Base-by-base conservation (phyloP, 2,329 filamentous ascomycete genomes). In the Arthrobotrys entomopaga region DNA sequence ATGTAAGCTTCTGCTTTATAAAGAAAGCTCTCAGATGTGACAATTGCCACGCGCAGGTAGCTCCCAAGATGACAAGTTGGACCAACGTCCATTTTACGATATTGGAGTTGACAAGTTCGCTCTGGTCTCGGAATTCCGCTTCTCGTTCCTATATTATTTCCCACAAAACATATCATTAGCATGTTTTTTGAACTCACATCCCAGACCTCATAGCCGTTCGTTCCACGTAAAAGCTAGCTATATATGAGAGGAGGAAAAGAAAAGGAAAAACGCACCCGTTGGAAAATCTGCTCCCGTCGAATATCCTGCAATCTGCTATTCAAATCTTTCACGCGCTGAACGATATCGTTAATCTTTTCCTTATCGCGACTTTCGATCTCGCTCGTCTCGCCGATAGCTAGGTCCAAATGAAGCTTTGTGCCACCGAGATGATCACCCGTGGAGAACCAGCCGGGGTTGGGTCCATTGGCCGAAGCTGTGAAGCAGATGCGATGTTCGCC, bases 1-100 rank as follows among this genome's bases (percentile, higher is more conserved):
- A 99, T 73, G 95, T 98, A 82, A 99, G 89, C 87, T 99, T 99
- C 85, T 98, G 94, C 87, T 99, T 99, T 86, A 99, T 99, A 85
- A 99, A 99, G 87, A 99, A 99, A 53, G 91, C 91, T 78, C 95
- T 88, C 79, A 99, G 87, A 83, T 99, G 94, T 63, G 93, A 96
- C 53, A 99, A 86, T 83, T 99, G 95, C 95, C 95, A 99, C 75
- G 92, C 91, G 83, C 95, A 99, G 38, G 95, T 97, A 65, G 90
- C 86, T 65, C 89, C 91, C 63, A 99, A 85, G 42, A 98, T 88
- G 60, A 89, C 86, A 74, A 98, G 84, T 83, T 99, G 95, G 78
- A 98, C 90, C 77, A 97, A 80, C 78, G 95, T 94, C 94, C 95
- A 99, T 79, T 93, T 89, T 58, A 98, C 89, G 77, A 98, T 94